Evolutionary conservation across 192 early-diverging fungal species (phyloP), one percentile per base, ranked within the genome.

Genomic region (Coemansia sp.): DNA sequence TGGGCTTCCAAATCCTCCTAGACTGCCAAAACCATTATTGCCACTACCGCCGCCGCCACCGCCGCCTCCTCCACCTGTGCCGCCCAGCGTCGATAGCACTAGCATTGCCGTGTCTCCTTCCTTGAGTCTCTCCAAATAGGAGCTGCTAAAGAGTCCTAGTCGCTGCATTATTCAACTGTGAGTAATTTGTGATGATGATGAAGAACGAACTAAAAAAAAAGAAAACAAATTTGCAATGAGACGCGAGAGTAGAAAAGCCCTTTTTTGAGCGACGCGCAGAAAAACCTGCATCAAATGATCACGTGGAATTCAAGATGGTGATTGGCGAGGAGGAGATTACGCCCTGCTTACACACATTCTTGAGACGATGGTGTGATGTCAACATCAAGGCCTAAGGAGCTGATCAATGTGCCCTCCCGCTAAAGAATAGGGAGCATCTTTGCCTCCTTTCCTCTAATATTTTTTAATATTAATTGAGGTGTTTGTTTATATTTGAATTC

Each of bases 31-130:
- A 36, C 59, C 34, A 36, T 7, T 61, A 3, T 61, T 61, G 59
- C 61, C 65, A 18, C 68, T 49, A 8, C 38, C 68, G 13, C 70
- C 67, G 20, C 67, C 62, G 15, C 27, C 34, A 13, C 63, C 36
- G 9, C 36, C 36, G n/a, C 66, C 72, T 31, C 65, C 63, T 13
- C 63, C 68, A 1, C 66, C 57, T 5, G 38, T 44, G 8, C 68
- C 66, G 20, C 80, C 80, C 12, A 76, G 61, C 16, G 73, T 64
- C 3, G 81, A 84, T 40, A 78, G 74, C 34, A 79, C 72, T 8
- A 84, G 71, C 81, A 84, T 84, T 41, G 81, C 76, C 13, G 76
- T 76, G 65, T 79, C 77, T 24, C 81, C 81, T 36, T 84, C 81
- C 62, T 84, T 84, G 15, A 84, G 71, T 6, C 81, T 73, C 77